A percentile compares a stretch with the other conserved stretches of the same genome.
These are phyloP conservation scores for Gillenia trifoliata DNA, from an alignment of 306 rosid species.

Conservation along the genomic window DNA sequence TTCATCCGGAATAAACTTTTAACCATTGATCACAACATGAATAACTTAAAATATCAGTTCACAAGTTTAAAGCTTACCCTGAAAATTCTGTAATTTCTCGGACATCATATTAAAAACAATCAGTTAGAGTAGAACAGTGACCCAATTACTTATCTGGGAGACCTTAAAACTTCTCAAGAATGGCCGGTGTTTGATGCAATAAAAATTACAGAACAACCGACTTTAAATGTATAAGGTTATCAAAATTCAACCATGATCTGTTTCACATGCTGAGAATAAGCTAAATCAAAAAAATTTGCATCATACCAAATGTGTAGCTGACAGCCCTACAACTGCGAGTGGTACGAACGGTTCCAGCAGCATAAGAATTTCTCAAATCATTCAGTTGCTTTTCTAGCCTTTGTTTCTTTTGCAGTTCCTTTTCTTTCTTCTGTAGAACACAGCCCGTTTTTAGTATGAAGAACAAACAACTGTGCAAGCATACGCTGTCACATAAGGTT, in stretches of 20 bases:
- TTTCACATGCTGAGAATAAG: conserved; percentile 1
- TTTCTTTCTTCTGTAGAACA: conserved; percentile 55
- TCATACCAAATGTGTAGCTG: conserved; percentile 67
- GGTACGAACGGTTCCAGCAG: conserved; percentile 49
- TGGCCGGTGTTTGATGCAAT: background rate
- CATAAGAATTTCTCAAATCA: conserved; percentile 22
- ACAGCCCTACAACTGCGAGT: conserved; percentile 57
- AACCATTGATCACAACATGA: background rate
- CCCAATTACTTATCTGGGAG: background rate
- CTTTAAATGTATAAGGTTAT: background rate
- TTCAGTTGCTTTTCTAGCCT: conserved; percentile 43
- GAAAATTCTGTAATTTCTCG: background rate
- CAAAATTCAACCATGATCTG: background rate
- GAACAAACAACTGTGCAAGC: conserved; percentile 10
- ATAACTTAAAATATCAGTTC: background rate
- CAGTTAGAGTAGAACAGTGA: background rate
- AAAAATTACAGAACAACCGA: background rate
- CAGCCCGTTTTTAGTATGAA: conserved; percentile 6
- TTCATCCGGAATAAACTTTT: background rate
- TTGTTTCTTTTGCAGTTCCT: conserved; percentile 42
- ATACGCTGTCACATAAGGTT: background rate
- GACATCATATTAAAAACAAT: background rate
- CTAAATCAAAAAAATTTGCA: background rate
- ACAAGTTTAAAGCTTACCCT: background rate
- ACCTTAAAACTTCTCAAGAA: background rate